Evolutionary conservation across 164 flowering plant species (phyloP), one percentile per base, ranked within the genome.

Genomic region (Paratinospora sagittata): DNA sequence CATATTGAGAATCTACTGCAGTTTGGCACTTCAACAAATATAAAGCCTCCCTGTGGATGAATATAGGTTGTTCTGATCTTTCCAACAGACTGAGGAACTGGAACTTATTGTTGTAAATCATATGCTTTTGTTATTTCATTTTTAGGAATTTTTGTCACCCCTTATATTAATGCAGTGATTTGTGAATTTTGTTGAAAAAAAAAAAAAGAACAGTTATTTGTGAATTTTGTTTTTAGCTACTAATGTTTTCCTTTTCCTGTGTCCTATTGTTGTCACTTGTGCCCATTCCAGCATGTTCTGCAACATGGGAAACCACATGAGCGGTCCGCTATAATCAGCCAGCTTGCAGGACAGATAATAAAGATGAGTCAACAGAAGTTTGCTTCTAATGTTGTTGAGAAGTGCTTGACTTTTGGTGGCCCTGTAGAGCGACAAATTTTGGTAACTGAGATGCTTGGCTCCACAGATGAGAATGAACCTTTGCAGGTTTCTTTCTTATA

Each of bases 331-430:
- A 88, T 92, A 52, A 90, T 94, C 30, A 78, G 71, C 77, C 84
- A 91, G 83, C 90, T 94, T 68, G 86, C 91, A 3, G 97, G 98
- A 67, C 92, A 89, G 71, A 86, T 92, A 52, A 91, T 94, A 60
- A 82, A 82, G 84, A 94, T 94, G 98, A 94, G 97, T 76, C 97
- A 89, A 77, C 96, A 94, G 74, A 90, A 94, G 76, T 94, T 87
- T 83, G 98, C 97, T 74, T 94, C 98, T 27, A 92, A 94, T 82
- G 97, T 94, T 75, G 87, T 94, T 63, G 97, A 92, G 80, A 92
- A 89, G 80, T 92, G 97, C 79, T 84, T 92, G 69, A 83, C 88
- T 69, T 89, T 80, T 82, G 89, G 97, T 30, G 81, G 86, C 63
- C 90, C 90, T 52, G 86, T 81, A 52, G 93, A 90, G 77, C 90